Evolutionary conservation across 2,329 filamentous ascomycete genomes (phyloP), one percentile per base, ranked within the genome.

Genomic region (Myriosclerotinia duriaeana): DNA sequence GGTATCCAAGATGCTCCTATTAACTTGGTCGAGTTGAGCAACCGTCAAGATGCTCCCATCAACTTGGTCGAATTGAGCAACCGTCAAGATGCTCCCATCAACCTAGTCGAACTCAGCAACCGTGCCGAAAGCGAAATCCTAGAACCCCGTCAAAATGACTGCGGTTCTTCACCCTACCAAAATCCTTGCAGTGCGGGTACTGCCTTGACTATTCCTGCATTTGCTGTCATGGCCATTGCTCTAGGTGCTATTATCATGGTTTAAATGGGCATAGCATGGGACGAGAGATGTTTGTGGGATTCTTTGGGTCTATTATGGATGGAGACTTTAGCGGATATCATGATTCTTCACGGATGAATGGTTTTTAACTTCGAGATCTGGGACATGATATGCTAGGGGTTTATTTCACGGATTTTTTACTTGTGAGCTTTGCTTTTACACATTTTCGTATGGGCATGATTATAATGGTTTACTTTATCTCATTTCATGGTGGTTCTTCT

Each of bases 131-230:
- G 22, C 8, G 46, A 59, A 38, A 8, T 11, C 3, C 22, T 60
- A 8, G 12, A n/a, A 14, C 17, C 50, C 3, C 34, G 64, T 26
- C 44, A 65, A n/a, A 26, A 38, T 20, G 58, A 61, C 20, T 65
- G 64, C 12, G 55, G 54, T 34, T 48, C 64, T 22, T 61, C 58
- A 26, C 58, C 58, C 12, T 61, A 20, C 14, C 44, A 61, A 50
- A 61, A 61, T 5, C 46, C 26, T 20, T 65, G 64, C 36, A 60
- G 14, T 42, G 36, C 55, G 7, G 54, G 54, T 20, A 44, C 20
- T 2, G 64, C 46, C 55, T 61, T 65, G 44, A 36, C 36, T 9
- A 30, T 30, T 30, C 46, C 44, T 5, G 26, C 36, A 26, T 36
- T 65, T 12, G 38, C 38, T 14, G 34, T 15, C 5, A 22, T 50